Evolutionary conservation across 805 yeast genomes (phyloP).

Genomic region (Jamesozyma piceae): DNA sequence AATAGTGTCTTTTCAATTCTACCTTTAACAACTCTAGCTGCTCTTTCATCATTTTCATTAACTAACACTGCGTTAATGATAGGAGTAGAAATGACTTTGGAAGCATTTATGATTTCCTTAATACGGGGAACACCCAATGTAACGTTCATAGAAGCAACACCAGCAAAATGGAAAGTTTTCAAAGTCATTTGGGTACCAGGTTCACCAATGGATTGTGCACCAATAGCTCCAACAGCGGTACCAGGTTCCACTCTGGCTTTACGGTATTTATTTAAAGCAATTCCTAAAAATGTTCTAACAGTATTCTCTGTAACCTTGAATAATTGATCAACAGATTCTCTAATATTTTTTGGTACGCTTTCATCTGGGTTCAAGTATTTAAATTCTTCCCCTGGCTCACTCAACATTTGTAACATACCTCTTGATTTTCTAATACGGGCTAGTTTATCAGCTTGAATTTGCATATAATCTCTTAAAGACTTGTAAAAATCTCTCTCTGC

Average conservation of each 20-base stretch:
- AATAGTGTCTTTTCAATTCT: conserved; percentile 86
- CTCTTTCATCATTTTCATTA: conserved; percentile 89
- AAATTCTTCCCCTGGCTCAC: conserved; percentile 37
- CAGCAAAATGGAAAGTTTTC: conserved; percentile 96
- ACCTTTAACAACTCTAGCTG: conserved; percentile 97
- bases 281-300: conserved; percentile 56
- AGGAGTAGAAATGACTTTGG: conserved; percentile 90
- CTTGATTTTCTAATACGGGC: conserved; percentile 47
- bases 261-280: conserved; percentile 73
- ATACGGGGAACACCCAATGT: conserved; percentile 99
- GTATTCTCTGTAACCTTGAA: conserved; percentile 54
- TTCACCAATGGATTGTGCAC: conserved; percentile 98
- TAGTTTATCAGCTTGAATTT: conserved; percentile 46
- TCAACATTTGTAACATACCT: conserved; percentile 40
- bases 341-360: conserved; percentile 29
- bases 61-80: conserved; percentile 91
- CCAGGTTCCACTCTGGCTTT: conserved; percentile 96
- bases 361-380: conserved; percentile 36
- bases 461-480: conserved; percentile 59
- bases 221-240: conserved; percentile 98
- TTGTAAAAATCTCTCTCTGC: conserved; percentile 79
- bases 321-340: conserved; percentile 50
- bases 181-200: conserved; percentile 99
- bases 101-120: conserved; percentile 95
- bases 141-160: conserved; percentile 98